Percentiles rank a stretch among this genome's conserved stretches.
phyloP scores from a whole-genome alignment of 169 alveolate species.

The Eimeria tenella region DNA sequence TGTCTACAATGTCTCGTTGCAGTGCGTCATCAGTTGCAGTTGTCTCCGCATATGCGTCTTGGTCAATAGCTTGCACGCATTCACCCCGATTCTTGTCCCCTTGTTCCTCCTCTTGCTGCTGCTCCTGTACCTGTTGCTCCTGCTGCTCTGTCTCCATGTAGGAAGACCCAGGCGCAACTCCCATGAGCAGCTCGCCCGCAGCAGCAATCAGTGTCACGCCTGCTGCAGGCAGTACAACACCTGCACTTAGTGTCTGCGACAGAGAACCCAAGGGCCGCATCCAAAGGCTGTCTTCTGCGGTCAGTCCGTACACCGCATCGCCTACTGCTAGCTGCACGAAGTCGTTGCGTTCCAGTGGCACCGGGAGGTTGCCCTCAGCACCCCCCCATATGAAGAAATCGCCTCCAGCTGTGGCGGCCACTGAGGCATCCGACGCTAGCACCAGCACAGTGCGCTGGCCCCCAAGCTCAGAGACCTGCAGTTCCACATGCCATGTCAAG shows the following conservation, averaged over 20 bases:
- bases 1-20: neutral
- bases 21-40: neutral
- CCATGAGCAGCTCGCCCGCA: neutral
- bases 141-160: neutral
- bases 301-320: conserved; percentile 6
- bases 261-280: neutral
- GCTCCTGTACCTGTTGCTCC: neutral
- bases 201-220: neutral
- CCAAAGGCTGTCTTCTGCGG: neutral
- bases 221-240: neutral
- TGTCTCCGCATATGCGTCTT: too few relatives aligned
- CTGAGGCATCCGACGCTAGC: conserved; percentile 33
- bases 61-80: neutral
- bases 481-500: neutral
- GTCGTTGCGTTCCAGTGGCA: neutral
- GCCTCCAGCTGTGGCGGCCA: conserved; percentile 40
- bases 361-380: neutral
- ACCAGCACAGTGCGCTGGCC: conserved; percentile 47
- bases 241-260: neutral
- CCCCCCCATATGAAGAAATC: conserved; percentile 39
- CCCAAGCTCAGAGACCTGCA: conserved; percentile 63
- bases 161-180: conserved; percentile 3
- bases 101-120: neutral
- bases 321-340: neutral
- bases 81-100: neutral